These are phyloP conservation scores for Ganoderma boninense DNA, from an alignment of 1,284 basidiomycete genomes.

Conservation along the genomic window DNA sequence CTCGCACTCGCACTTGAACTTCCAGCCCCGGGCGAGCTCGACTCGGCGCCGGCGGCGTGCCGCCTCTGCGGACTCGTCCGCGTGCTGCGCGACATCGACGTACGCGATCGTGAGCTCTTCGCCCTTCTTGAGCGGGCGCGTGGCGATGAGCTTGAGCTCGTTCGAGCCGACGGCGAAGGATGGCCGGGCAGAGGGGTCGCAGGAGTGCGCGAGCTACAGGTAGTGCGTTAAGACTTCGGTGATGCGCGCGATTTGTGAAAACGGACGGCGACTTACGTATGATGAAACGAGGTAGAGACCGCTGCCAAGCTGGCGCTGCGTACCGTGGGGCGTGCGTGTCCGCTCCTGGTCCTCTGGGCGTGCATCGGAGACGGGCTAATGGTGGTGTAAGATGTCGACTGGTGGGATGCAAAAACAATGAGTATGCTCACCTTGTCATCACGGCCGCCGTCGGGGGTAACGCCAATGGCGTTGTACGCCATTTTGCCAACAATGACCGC, in stretches of 20 bases:
- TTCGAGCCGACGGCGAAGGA: constrained; percentile 68
- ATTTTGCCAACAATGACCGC: constrained; percentile 73
- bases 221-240: background rate
- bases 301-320: constrained; percentile 73
- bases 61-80: constrained; percentile 59
- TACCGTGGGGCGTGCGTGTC: constrained; percentile 78
- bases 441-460: constrained; percentile 69
- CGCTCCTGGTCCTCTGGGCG: constrained; percentile 74
- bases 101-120: constrained; percentile 79
- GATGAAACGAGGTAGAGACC: constrained; percentile 80
- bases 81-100: constrained; percentile 67
- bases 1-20: constrained; percentile 75
- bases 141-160: constrained; percentile 73
- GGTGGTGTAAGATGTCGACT: background rate
- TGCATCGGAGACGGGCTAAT: constrained; percentile 55
- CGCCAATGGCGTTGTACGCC: constrained; percentile 78
- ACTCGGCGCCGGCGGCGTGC: constrained; percentile 69
- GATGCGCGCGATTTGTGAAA: background rate
- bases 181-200: constrained; percentile 68
- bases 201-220: constrained; percentile 70
- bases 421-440: constrained; percentile 65
- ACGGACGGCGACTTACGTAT: constrained; percentile 55
- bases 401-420: background rate
- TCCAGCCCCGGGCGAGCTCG: constrained; percentile 83
- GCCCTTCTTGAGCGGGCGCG: constrained; percentile 69